These are phyloP conservation scores for Penstemon barbatus DNA, from an alignment of 257 asterid species.

Conservation along the genomic window DNA sequence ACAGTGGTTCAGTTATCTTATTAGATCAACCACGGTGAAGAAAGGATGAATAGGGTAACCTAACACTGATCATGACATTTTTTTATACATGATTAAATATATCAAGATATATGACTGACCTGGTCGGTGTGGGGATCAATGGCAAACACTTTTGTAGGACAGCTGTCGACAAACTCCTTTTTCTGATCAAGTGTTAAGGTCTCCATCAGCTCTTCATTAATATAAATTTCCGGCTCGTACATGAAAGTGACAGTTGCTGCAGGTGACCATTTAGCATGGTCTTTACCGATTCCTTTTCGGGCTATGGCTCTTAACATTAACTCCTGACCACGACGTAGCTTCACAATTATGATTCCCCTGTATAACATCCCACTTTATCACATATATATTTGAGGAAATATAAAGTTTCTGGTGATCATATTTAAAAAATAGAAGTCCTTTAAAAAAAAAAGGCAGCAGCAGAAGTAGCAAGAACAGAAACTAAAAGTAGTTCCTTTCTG, in stretches of 20 bases:
- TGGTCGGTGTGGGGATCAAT: constrained; percentile 57
- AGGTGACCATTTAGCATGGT: constrained; percentile 99
- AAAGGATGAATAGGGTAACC: neutral
- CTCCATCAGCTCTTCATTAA: constrained; percentile 93
- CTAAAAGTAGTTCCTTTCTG: no score
- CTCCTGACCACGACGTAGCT: constrained; percentile 98
- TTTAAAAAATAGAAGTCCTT: no score
- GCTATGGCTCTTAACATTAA: constrained; percentile 91
- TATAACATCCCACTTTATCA: constrained; percentile 21
- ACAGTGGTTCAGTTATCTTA: no score
- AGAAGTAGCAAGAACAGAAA: no score
- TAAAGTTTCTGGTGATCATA: no score
- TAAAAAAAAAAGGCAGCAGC: no score
- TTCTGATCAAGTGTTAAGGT: constrained; percentile 61
- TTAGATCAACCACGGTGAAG: neutral
- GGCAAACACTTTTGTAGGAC: constrained; percentile 84
- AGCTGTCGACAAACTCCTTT: constrained; percentile 74
- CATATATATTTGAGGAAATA: no score
- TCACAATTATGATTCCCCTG: constrained; percentile 96
- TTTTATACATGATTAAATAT: neutral
- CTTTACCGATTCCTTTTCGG: constrained; percentile 97
- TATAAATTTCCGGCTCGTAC: constrained; percentile 91
- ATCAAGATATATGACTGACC: constrained; percentile 41
- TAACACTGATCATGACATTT: constrained; percentile 10
- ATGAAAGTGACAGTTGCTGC: constrained; percentile 98